Percentiles rank a stretch among this genome's conserved stretches.
phyloP scores from a whole-genome alignment of 129 eudicot genomes.

The Helichrysum umbraculigerum region DNA sequence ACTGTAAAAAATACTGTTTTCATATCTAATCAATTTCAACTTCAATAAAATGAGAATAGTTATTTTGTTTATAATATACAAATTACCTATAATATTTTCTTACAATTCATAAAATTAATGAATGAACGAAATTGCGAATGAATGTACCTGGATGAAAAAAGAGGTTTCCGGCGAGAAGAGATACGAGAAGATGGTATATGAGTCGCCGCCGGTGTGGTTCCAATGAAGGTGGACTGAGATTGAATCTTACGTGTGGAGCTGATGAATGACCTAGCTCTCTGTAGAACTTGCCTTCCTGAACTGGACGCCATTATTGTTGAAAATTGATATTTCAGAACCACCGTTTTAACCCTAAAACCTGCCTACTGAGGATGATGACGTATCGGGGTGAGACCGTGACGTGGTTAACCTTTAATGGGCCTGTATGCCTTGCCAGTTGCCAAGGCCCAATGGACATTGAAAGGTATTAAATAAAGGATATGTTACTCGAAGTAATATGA shows the following conservation, averaged over 20 bases:
- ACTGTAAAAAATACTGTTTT: too few species aligned
- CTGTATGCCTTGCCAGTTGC: neutral
- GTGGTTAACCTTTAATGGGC: neutral
- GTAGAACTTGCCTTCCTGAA: neutral
- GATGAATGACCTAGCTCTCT: neutral
- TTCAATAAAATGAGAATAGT: too few species aligned
- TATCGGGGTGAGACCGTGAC: neutral
- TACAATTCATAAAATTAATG: neutral
- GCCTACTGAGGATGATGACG: neutral
- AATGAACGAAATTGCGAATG: neutral
- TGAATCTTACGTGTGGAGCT: slow-evolving; percentile 1
- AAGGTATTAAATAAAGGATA: too few species aligned
- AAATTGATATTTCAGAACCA: neutral
- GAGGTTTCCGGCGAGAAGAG: slow-evolving; percentile 8
- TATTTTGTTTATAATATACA: too few species aligned
- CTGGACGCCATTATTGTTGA: slow-evolving; percentile 8
- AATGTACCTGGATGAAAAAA: neutral
- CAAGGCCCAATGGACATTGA: neutral
- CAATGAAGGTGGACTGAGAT: neutral
- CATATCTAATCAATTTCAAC: too few species aligned
- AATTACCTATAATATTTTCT: too few species aligned
- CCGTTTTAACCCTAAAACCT: neutral
- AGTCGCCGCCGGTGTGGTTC: neutral
- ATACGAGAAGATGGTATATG: neutral
- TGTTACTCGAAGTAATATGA: too few species aligned